Evolutionary conservation across 805 yeast genomes (phyloP).

Genomic region (Groenewaldozyma salmanticensis): DNA sequence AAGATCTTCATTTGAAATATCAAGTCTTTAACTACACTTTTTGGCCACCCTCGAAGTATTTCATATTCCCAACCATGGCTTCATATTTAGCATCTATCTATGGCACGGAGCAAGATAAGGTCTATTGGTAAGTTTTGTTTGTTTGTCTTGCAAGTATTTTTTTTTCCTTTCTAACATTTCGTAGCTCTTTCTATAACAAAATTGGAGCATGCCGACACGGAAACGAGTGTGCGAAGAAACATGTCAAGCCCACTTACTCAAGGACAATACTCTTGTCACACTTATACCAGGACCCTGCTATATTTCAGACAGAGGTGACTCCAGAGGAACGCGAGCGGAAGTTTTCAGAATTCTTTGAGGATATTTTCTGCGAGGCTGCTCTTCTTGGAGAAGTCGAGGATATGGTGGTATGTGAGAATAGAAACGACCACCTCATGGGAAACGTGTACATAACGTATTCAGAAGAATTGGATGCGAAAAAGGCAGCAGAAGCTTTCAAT

Average conservation of each 20-base stretch:
- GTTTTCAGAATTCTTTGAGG: constrained; percentile 59
- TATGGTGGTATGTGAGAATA: constrained; percentile 72
- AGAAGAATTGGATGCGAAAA: constrained; percentile 45
- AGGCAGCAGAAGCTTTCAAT: constrained; percentile 54
- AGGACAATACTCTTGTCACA: constrained; percentile 56
- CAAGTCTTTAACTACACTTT: too few species aligned
- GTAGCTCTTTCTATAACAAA: constrained; percentile 49
- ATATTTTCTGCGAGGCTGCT: constrained; percentile 55
- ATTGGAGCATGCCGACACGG: constrained; percentile 95
- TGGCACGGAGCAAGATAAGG: constrained; percentile 31
- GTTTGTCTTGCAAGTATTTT: neutral
- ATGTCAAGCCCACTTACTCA: constrained; percentile 56
- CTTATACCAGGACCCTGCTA: constrained; percentile 52
- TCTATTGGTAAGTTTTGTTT: constrained; percentile 24
- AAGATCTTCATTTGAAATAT: too few species aligned
- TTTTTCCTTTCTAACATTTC: neutral
- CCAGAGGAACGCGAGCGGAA: constrained; percentile 31
- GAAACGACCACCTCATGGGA: constrained; percentile 62
- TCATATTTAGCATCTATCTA: constrained; percentile 27
- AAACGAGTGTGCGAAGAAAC: constrained; percentile 65
- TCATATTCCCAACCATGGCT: constrained; percentile 25
- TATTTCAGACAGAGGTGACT: constrained; percentile 21
- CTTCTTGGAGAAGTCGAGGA: constrained; percentile 44
- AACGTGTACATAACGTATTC: constrained; percentile 67
- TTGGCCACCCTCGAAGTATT: too few species aligned